Evolutionary conservation across 2,329 filamentous ascomycete genomes (phyloP).

Genomic region (Aspergillus costaricaensis): DNA sequence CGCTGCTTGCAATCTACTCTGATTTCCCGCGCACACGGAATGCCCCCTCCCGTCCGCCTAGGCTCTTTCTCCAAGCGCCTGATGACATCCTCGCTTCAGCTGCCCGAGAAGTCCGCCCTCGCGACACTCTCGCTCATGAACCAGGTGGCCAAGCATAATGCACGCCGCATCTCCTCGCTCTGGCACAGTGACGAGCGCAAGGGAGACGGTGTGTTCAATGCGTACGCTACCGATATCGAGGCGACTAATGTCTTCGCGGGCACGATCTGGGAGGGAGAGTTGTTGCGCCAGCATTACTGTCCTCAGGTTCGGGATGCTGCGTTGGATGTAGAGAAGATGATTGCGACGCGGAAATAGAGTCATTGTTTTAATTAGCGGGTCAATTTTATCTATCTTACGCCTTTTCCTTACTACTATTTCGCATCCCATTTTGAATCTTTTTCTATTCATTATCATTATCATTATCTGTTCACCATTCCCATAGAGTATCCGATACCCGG

Average conservation of each 20-base stretch:
- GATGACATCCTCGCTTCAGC: conserved; percentile 75
- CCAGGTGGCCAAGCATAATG: conserved; percentile 78
- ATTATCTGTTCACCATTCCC: neutral
- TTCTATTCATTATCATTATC: neutral
- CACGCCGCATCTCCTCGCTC: conserved; percentile 76
- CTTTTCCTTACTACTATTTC: conserved; percentile 1
- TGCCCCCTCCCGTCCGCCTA: conserved; percentile 77
- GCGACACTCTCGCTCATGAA: conserved; percentile 77
- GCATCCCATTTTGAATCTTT: neutral
- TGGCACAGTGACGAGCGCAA: conserved; percentile 95
- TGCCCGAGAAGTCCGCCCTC: conserved; percentile 85
- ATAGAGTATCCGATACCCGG: neutral
- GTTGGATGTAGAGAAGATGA: conserved; percentile 67
- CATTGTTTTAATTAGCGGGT: conserved; percentile 13
- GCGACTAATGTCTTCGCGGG: conserved; percentile 86
- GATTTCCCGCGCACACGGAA: conserved; percentile 73
- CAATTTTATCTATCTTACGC: conserved; percentile 5
- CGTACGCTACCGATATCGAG: conserved; percentile 72
- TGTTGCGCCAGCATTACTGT: conserved; percentile 81
- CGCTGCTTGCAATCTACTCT: conserved; percentile 82
- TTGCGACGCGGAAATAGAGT: conserved; percentile 38
- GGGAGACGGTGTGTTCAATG: conserved; percentile 84
- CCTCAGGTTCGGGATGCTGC: conserved; percentile 80
- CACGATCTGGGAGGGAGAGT: conserved; percentile 91
- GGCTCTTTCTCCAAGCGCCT: conserved; percentile 93